Evolutionary conservation across 108 stramenopile species (phyloP).

Genomic region (Heterococcus sp.): DNA sequence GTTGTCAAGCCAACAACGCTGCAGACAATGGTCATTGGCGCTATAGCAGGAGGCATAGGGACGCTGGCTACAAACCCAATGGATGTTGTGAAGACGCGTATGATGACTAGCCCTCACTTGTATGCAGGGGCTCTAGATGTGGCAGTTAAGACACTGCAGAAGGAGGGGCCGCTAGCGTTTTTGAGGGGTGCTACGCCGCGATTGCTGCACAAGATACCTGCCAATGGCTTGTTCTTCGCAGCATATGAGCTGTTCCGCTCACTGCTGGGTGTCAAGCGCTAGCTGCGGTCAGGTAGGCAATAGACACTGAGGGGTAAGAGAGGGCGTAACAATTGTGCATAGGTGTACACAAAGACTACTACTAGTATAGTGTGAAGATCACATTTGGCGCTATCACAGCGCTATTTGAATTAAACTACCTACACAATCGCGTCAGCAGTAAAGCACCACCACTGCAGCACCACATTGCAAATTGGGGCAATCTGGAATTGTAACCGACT

Average conservation of each 20-base stretch:
- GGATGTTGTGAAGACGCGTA: slow-evolving; percentile 86
- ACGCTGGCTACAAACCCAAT: slow-evolving; percentile 82
- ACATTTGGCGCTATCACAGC: too few relatives aligned
- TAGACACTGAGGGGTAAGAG: too few relatives aligned
- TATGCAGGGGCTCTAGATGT: slow-evolving; percentile 40
- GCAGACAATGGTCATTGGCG: slow-evolving; percentile 78
- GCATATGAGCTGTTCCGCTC: slow-evolving; percentile 85
- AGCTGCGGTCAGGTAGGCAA: too few relatives aligned
- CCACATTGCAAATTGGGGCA: too few relatives aligned
- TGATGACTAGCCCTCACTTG: slow-evolving; percentile 67
- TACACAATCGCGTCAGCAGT: too few relatives aligned
- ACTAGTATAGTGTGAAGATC: too few relatives aligned
- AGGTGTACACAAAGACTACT: too few relatives aligned
- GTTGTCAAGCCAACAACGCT: slow-evolving; percentile 41
- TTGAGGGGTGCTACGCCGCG: slow-evolving; percentile 80
- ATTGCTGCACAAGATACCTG: slow-evolving; percentile 88
- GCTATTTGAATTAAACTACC: too few relatives aligned
- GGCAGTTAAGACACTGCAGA: slow-evolving; percentile 50
- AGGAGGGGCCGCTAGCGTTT: slow-evolving; percentile 24
- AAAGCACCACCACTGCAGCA: too few relatives aligned
- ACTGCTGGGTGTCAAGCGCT: slow-evolving; percentile 65
- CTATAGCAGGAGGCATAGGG: slow-evolving; percentile 81
- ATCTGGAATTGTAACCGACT: too few relatives aligned
- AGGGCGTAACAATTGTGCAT: too few relatives aligned
- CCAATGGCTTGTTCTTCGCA: slow-evolving; percentile 87